Base-by-base conservation (phyloP, 2,329 filamentous ascomycete genomes). In the Arachnomyces sp. region DNA sequence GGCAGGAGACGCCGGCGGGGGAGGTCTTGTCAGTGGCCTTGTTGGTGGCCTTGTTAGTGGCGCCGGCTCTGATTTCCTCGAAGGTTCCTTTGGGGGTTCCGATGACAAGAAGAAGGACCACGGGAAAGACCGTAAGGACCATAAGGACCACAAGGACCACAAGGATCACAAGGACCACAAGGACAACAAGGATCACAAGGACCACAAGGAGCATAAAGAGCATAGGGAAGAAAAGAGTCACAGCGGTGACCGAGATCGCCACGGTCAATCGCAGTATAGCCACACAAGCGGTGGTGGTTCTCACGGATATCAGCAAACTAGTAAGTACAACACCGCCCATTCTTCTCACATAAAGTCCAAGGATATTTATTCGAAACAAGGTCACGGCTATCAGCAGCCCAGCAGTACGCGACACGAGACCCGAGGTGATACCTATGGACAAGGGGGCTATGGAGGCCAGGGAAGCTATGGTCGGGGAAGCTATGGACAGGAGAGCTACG, bases 11-110 rank as follows among this genome's bases (percentile, higher is more conserved):
- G 77, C 75, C 34, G 73, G 77, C 36, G 77, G 78, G 33, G 79
- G 79, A 35, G 78, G 81, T 36, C 76, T 77, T 8, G 59, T 87
- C 1, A 82, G 84, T 21, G 80, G 82, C 16, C 66, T 94, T 32
- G 69, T 94, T 9, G 82, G 80, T 40, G 78, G 80, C 18, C 62
- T 84, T 28, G 82, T 84, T 18, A 68, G 72, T 21, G 71, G 67
- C 17, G 62, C 75, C 44, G 71, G 72, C 21, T 74, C 75, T 28
- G 78, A 77, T 30, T 65, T 89, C 12, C 73, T 93, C 7, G 77
- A 80, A 8, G 74, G 74, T 9, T 73, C 73, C 11, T 75, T 83
- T 38, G 68, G 71, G 12, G 51, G 69, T 28, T 66, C 74, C 28
- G 68, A 78, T 34, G 77, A 72, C 3, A 35, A 36, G 18, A 39